Conservation (phyloP, 306 rosid genomes). For the Senna tora region DNA sequence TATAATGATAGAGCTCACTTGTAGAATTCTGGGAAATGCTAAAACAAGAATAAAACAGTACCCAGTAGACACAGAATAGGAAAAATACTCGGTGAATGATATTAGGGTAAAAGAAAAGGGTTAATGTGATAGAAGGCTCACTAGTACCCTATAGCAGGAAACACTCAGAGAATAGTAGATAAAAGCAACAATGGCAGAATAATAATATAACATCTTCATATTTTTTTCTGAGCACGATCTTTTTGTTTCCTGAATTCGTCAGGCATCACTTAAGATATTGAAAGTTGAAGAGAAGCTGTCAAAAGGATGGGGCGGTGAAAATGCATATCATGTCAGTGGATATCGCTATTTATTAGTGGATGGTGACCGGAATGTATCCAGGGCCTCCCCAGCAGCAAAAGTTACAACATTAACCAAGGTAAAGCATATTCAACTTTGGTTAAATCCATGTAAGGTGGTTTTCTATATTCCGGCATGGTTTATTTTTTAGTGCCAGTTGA, state of each 20-base stretch:
- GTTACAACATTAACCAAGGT: constrained; percentile 93
- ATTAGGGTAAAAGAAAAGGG: too few relatives aligned
- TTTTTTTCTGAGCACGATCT: constrained; percentile 32
- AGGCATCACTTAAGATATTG: constrained; percentile 80
- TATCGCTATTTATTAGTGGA: constrained; percentile 93
- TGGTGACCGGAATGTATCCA: constrained; percentile 78
- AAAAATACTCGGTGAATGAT: too few relatives aligned
- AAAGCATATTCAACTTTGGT: constrained; percentile 25
- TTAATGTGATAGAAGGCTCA: too few relatives aligned
- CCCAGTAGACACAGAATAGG: too few relatives aligned
- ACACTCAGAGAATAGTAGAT: too few relatives aligned
- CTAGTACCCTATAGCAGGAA: too few relatives aligned
- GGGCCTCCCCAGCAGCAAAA: constrained; percentile 95
- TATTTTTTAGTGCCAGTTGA: not conserved
- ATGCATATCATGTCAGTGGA: constrained; percentile 90
- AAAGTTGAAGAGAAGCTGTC: constrained; percentile 95
- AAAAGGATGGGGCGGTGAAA: constrained; percentile 99
- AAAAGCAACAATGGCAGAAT: too few relatives aligned
- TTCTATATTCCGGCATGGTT: not conserved
- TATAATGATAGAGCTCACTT: too few relatives aligned
- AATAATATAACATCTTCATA: too few relatives aligned
- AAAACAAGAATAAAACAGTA: too few relatives aligned
- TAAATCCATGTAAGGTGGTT: not conserved
- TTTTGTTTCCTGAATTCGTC: constrained; percentile 42
- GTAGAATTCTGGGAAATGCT: too few relatives aligned